Conservation (phyloP, 2,329 filamentous ascomycete species). For the Tolypocladium paradoxum region DNA sequence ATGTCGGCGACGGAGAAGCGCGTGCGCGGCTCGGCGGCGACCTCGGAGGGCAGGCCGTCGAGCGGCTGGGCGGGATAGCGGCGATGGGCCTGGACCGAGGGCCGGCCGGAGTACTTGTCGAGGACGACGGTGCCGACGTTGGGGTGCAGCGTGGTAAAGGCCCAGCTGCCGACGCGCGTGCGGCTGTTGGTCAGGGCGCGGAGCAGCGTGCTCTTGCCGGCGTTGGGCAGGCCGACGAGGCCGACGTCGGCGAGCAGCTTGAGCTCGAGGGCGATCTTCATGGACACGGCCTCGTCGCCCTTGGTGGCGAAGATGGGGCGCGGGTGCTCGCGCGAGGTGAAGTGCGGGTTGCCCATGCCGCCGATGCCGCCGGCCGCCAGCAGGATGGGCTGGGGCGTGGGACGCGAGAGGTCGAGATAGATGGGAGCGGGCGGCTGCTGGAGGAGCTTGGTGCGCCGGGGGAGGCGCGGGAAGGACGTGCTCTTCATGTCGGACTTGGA, state of each 20-base stretch:
- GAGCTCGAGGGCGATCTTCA: constrained; percentile 79
- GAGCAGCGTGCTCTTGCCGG: constrained; percentile 87
- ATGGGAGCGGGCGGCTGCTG: constrained; percentile 66
- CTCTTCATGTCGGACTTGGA: constrained; percentile 55
- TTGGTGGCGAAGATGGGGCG: constrained; percentile 81
- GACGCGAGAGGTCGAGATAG: constrained; percentile 59
- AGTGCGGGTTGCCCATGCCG: constrained; percentile 88
- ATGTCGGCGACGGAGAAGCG: constrained; percentile 94
- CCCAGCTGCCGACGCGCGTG: constrained; percentile 86
- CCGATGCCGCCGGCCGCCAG: constrained; percentile 82
- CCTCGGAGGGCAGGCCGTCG: constrained; percentile 12
- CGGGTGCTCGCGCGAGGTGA: constrained; percentile 62
- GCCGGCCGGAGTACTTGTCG: constrained; percentile 73
- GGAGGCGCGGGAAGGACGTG: constrained; percentile 39
- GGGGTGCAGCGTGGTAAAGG: constrained; percentile 89
- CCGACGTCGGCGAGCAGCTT: constrained; percentile 94
- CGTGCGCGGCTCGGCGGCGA: constrained; percentile 49
- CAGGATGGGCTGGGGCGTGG: constrained; percentile 74
- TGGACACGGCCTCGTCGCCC: constrained; percentile 66
- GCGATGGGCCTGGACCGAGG: constrained; percentile 33
- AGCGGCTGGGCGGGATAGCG: not conserved
- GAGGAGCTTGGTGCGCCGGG: constrained; percentile 40
- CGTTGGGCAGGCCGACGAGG: constrained; percentile 88
- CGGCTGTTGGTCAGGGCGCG: constrained; percentile 80
- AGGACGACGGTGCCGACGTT: constrained; percentile 94